Conservation (phyloP, 176 grass and related monocot species). For the Eragrostis curvula region DNA sequence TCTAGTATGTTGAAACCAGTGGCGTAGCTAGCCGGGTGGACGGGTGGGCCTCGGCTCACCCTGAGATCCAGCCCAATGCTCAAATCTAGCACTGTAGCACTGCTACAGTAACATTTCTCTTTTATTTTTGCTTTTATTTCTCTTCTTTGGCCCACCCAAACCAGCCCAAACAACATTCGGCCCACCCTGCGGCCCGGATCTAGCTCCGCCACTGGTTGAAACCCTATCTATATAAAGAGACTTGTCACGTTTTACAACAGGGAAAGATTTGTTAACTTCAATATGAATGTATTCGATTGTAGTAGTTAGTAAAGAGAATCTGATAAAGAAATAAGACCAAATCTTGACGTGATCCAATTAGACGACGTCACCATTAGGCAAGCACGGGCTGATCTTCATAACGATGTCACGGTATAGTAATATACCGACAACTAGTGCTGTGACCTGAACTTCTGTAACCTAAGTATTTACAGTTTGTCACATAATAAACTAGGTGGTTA, state of each 20-base stretch:
- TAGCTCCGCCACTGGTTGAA: too few species aligned
- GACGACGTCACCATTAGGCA: slow-evolving; percentile 46
- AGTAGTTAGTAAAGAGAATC: slow-evolving; percentile 60
- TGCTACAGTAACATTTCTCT: too few species aligned
- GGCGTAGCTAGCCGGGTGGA: too few species aligned
- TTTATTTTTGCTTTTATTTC: too few species aligned
- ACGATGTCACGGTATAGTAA: slow-evolving; percentile 24
- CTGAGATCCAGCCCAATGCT: too few species aligned
- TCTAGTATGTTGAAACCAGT: too few species aligned
- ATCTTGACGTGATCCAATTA: slow-evolving; percentile 49
- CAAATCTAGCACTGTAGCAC: too few species aligned
- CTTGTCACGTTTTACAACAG: background rate
- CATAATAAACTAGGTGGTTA: slow-evolving; percentile 45
- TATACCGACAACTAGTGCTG: slow-evolving; percentile 16
- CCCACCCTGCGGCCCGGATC: too few species aligned
- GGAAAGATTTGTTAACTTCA: background rate
- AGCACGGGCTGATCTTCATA: background rate
- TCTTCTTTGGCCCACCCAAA: too few species aligned
- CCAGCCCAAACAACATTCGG: too few species aligned
- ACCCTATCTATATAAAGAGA: background rate
- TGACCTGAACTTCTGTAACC: slow-evolving; percentile 7
- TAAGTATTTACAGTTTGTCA: background rate
- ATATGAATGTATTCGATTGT: slow-evolving; percentile 8
- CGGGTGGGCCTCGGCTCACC: too few species aligned
- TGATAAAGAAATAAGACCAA: slow-evolving; percentile 47